Percentiles rank a stretch among this genome's conserved stretches.
These are phyloP conservation scores for Cladosporium sp. DNA, from an alignment of 2,329 filamentous ascomycete genomes.

Conservation along the genomic window DNA sequence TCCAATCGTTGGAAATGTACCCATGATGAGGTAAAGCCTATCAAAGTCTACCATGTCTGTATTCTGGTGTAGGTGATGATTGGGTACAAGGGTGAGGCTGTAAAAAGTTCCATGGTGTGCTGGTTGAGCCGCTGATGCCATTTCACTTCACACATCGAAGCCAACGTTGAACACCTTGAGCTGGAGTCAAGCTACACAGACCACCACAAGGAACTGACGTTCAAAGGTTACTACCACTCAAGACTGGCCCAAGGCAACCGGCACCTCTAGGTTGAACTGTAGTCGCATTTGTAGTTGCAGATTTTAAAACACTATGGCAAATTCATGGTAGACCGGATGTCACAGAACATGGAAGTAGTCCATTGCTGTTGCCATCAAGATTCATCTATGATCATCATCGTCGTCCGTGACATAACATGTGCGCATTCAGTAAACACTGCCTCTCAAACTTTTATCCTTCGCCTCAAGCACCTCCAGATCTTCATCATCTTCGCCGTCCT, in stretches of 20 bases:
- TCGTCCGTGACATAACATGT: background rate
- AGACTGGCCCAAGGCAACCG: background rate
- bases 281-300: no score
- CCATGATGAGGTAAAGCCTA: background rate
- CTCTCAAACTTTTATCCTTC: conserved; percentile 32
- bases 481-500: conserved; percentile 28
- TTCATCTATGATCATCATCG: background rate
- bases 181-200: background rate
- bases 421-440: conserved; percentile 29
- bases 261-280: no score
- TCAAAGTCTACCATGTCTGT: background rate
- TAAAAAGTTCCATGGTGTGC: background rate
- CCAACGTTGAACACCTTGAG: background rate
- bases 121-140: background rate
- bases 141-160: background rate
- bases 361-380: background rate
- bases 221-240: background rate
- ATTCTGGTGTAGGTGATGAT: background rate
- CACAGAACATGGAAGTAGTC: background rate
- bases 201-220: background rate
- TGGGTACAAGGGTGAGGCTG: background rate
- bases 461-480: conserved; percentile 30
- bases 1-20: background rate
- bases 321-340: background rate
- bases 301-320: no score